Conservation (phyloP, 495 filamentous ascomycete species). For the Penicillium bialowiezense region DNA sequence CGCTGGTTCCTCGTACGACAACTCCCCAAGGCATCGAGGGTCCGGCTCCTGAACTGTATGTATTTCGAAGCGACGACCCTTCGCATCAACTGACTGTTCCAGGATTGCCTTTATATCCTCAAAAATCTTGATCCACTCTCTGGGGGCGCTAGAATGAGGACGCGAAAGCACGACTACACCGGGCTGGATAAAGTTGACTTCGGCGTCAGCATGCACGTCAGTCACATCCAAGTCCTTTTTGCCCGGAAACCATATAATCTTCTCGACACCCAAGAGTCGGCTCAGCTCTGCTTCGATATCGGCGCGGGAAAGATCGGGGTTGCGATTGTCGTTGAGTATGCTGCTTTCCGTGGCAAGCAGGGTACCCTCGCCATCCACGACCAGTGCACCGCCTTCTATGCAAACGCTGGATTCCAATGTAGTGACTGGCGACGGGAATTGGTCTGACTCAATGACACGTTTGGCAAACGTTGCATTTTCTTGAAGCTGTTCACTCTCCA, state of each 20-base stretch:
- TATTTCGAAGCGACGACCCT: constrained; percentile 15
- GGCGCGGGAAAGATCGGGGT: constrained; percentile 10
- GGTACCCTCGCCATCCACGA: constrained; percentile 27
- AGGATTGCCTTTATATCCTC: constrained; percentile 15
- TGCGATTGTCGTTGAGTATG: constrained; percentile 21
- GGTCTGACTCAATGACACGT: constrained; percentile 8
- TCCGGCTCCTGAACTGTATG: constrained; percentile 17
- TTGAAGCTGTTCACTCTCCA: constrained; percentile 3
- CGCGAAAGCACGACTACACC: constrained; percentile 19
- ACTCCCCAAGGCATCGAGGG: constrained; percentile 1
- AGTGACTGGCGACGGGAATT: constrained; percentile 3
- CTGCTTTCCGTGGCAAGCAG: constrained; percentile 25
- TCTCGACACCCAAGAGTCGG: constrained; percentile 14
- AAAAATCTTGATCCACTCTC: constrained; percentile 10
- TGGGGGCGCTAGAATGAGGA: constrained; percentile 6
- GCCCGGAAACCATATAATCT: constrained; percentile 28
- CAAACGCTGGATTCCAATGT: constrained; percentile 11
- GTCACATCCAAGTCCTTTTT: constrained; percentile 17
- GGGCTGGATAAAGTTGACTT: constrained; percentile 16
- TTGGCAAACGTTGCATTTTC: constrained; percentile 16
- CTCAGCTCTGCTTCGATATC: constrained; percentile 20
- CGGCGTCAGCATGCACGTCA: constrained; percentile 23
- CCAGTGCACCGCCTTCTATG: constrained; percentile 23
- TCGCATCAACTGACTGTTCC: constrained; percentile 10
- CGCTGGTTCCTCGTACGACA: constrained; percentile 12